Percentiles rank a stretch among this genome's conserved stretches.
These are phyloP conservation scores for Phaffomyces antillensis DNA, from an alignment of 805 yeast species.

Conservation along the genomic window DNA sequence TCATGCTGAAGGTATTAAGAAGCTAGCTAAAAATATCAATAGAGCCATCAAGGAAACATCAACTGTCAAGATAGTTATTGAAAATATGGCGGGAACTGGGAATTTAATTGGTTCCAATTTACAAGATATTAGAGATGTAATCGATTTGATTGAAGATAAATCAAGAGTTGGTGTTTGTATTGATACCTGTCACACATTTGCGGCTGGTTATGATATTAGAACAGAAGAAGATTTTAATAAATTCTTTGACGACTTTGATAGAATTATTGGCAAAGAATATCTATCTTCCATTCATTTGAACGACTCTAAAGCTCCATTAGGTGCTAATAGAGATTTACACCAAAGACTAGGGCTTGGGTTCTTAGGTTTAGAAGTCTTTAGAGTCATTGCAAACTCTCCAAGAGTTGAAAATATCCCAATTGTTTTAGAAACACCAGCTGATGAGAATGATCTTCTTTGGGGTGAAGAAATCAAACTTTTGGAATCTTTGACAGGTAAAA, in stretches of 20 bases:
- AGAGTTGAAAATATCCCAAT: slow-evolving; percentile 65
- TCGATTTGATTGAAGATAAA: slow-evolving; percentile 73
- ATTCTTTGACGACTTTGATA: slow-evolving; percentile 77
- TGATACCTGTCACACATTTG: slow-evolving; percentile 94
- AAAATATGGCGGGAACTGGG: slow-evolving; percentile 98
- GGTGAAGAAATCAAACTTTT: slow-evolving; percentile 78
- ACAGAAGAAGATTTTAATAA: slow-evolving; percentile 45
- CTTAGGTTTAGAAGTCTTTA: slow-evolving; percentile 77
- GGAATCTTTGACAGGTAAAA: slow-evolving; percentile 69
- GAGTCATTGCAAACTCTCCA: slow-evolving; percentile 63
- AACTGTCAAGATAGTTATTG: slow-evolving; percentile 83
- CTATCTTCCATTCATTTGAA: slow-evolving; percentile 80
- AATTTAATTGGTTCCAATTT: slow-evolving; percentile 77
- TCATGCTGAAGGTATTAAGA: slow-evolving; percentile 53
- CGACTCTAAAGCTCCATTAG: slow-evolving; percentile 92
- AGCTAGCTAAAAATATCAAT: slow-evolving; percentile 75
- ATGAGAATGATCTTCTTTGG: slow-evolving; percentile 54
- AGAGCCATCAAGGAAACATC: slow-evolving; percentile 64
- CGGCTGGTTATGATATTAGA: slow-evolving; percentile 91
- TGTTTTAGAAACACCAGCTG: slow-evolving; percentile 81
- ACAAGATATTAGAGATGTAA: slow-evolving; percentile 69
- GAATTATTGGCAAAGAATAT: slow-evolving; percentile 65
- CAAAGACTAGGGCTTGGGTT: slow-evolving; percentile 87
- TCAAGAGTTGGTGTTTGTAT: slow-evolving; percentile 89
- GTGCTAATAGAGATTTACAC: slow-evolving; percentile 86